Base-by-base conservation (phyloP, 2,329 filamentous ascomycete species). In the Sarocladium kiliense region DNA sequence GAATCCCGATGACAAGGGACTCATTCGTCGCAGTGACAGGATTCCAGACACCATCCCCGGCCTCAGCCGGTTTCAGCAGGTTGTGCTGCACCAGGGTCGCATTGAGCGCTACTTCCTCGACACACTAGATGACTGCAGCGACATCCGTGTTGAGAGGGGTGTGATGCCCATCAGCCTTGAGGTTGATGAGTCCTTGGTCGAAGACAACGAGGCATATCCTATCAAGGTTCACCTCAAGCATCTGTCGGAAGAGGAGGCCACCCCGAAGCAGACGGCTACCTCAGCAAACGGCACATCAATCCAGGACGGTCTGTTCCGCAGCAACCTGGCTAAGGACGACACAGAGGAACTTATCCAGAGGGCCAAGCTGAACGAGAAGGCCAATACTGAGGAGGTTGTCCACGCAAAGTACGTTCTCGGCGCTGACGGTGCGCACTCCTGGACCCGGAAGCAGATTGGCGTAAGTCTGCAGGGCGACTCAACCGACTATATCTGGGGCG, bases 81-180 rank as follows among this genome's bases (percentile, higher is more conserved):
- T 85, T 1, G 82, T 88, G 2, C 67, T 91, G 12, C 86, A 89
- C 61, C 87, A 91, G 68, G 87, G 86, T 2, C 79, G 86, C 1
- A 82, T 89, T 57, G 87, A 90, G 64, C 73, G 77, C 1, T 86
- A 85, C 64, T 84, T 88, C 61, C 72, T 86, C 0, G 83, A 87
- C 58, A 77, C 79, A 45, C 80, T 87, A 11, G 56, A 58, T 6
- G 55, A 56, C 2, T 49, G 47, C 30, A 64, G 65, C 41, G 57
- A 60, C 16, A 77, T 85, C 47, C 63, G 66, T 4, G 75, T 89
- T 12, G 85, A 88, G 61, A 75, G 84, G 3, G 79, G 78, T 0
- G 77, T 86, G 2, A 66, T 87, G 9, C 84, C 85, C 0, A 75
- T 79, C 37, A 70, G 71, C 0, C 69, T 88, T 2, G 65, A 74